Evolutionary conservation across 306 rosid species (phyloP), one percentile per base, ranked within the genome.

Genomic region (Ormosia emarginata): DNA sequence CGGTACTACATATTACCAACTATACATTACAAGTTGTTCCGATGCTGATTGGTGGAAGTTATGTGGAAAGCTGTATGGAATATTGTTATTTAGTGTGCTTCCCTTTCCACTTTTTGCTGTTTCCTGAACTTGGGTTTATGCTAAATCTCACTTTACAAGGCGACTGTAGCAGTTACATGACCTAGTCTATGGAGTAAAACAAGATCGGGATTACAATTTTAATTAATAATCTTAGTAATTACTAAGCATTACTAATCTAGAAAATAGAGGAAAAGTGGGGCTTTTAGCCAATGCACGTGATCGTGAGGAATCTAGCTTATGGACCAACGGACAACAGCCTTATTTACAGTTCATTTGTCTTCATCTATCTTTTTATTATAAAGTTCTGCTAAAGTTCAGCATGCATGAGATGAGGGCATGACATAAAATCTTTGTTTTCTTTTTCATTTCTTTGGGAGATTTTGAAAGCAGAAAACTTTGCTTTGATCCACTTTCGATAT

Each of bases 221-320:
- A 74, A 65, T 49, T 47, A 69, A 49, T 8, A 18, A 32, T 40
- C 7, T 59, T 37, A 30, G 7, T 15, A 4, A 18, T 12, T 49
- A n/a, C n/a, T n/a, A n/a, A 13, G 55, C 8, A 67, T 9, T 5
- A 67, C 1, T 18, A 5, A 18, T 3, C 4, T 36, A 9, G 57
- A 44, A 44, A 72, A 66, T 55, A 14, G 47, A 53, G 5, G 30
- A 24, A 73, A 78, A 73, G 78, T 79, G 34, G 52, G 61, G 17
- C 8, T 56, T 49, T 81, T 75, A 6, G 34, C 40, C 5, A 15
- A 50, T 87, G 85, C 92, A 90, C 90, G 93, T 92, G 92, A 81
- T 84, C 4, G n/a, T n/a, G 70, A 24, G 14, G 86, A 89, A 83
- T 91, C 82, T 70, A 30, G 29, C 77, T 75, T 39, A 78, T 63